Percentiles rank a stretch among this genome's conserved stretches.
Conservation (phyloP, 2,329 filamentous ascomycete genomes). For the Thermochaetoides dissita region DNA sequence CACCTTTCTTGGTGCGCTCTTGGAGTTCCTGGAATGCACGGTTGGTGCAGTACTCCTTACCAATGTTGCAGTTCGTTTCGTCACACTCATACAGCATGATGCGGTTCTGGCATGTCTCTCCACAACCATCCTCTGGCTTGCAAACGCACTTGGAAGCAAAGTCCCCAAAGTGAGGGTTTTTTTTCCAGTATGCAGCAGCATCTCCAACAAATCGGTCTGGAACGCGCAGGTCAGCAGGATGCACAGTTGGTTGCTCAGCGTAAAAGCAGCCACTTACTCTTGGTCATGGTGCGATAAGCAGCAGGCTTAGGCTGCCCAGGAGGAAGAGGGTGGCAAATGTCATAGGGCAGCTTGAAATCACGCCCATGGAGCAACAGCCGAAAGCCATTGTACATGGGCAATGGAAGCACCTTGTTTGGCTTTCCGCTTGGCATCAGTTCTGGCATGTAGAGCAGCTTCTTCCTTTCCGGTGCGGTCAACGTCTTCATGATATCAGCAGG, state of each 20-base stretch:
- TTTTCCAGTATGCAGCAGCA: conserved; percentile 67
- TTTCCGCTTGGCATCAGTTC: conserved; percentile 32
- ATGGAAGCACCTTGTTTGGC: conserved; percentile 48
- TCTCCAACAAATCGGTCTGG: conserved; percentile 82
- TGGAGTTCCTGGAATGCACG: conserved; percentile 73
- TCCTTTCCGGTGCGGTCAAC: conserved; percentile 37
- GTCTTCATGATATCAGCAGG: conserved; percentile 34
- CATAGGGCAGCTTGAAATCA: conserved; percentile 79
- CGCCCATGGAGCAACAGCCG: conserved; percentile 56
- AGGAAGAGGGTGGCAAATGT: conserved; percentile 77
- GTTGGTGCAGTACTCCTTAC: conserved; percentile 63
- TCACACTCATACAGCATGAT: conserved; percentile 98
- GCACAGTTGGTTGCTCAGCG: background rate
- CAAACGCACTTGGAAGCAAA: conserved; percentile 70
- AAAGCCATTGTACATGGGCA: conserved; percentile 67
- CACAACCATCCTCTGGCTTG: conserved; percentile 63
- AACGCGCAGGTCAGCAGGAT: conserved; percentile 7
- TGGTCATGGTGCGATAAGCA: conserved; percentile 83
- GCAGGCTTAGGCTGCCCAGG: conserved; percentile 80
- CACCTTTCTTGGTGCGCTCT: conserved; percentile 59
- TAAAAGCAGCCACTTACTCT: conserved; percentile 46
- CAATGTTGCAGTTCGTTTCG: conserved; percentile 70
- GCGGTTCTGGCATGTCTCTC: conserved; percentile 81
- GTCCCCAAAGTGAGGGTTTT: conserved; percentile 58
- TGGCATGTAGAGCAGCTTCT: conserved; percentile 32